Conservation (phyloP, 768 basidiomycete genomes). For the Myochromella boudieri region DNA sequence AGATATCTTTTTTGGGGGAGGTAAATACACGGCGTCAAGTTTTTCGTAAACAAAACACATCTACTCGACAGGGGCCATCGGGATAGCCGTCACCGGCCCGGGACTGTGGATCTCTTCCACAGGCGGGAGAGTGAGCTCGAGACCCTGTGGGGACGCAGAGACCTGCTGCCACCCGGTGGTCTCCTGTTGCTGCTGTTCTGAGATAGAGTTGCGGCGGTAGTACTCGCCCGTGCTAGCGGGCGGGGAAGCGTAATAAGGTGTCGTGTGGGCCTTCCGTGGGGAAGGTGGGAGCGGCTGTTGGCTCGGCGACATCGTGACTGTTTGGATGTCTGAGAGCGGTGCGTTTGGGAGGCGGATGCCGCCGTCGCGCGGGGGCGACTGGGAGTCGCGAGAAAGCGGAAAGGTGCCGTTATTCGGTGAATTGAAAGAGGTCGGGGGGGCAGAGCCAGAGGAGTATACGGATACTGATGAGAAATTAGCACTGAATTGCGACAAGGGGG, state of each 20-base stretch:
- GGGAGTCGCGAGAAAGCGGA: constrained; percentile 58
- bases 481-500: neutral
- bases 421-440: constrained; percentile 63
- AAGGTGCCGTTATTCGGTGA: constrained; percentile 62
- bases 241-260: constrained; percentile 17
- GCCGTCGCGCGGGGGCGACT: constrained; percentile 49
- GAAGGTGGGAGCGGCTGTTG: constrained; percentile 17
- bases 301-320: constrained; percentile 26
- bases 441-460: constrained; percentile 59
- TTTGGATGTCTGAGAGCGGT: constrained; percentile 71
- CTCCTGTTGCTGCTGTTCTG: constrained; percentile 9
- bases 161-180: constrained; percentile 10
- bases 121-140: constrained; percentile 6
- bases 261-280: constrained; percentile 19
- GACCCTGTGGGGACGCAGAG: constrained; percentile 6
- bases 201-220: constrained; percentile 15
- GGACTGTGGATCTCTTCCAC: neutral
- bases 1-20: constrained; percentile 3
- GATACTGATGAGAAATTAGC: constrained; percentile 44
- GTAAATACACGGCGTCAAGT: neutral
- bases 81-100: no score
- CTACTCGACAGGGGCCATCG: no score
- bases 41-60: no score
- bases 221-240: constrained; percentile 3
- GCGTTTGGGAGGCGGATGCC: constrained; percentile 76